Evolutionary conservation across 2,329 filamentous ascomycete species (phyloP).

Genomic region (Didymella segeticola): DNA sequence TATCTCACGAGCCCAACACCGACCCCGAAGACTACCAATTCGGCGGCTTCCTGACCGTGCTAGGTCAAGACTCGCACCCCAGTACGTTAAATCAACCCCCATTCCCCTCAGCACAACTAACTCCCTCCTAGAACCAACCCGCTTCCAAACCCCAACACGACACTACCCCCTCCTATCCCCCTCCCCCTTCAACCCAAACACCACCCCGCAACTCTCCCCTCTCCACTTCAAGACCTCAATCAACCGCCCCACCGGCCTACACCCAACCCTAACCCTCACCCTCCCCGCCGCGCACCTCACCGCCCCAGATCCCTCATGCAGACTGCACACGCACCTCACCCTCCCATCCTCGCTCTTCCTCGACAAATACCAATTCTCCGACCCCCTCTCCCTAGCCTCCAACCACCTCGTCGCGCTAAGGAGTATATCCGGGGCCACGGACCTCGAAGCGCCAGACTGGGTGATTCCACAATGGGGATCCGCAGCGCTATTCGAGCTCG

Average conservation of each 20-base stretch:
- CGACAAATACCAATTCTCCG: conserved; percentile 84
- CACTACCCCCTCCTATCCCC: conserved; percentile 65
- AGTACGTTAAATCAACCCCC: conserved; percentile 53
- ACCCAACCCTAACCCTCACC: conserved; percentile 80
- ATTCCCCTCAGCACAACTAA: conserved; percentile 15
- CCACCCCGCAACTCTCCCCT: conserved; percentile 22
- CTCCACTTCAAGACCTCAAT: conserved; percentile 67
- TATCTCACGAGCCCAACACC: conserved; percentile 69
- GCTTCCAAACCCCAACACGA: conserved; percentile 87
- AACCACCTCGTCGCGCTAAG: conserved; percentile 76
- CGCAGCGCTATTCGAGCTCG: conserved; percentile 75
- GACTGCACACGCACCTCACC: conserved; percentile 79
- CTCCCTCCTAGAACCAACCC: conserved; percentile 65
- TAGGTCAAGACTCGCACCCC: conserved; percentile 75
- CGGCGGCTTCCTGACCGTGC: conserved; percentile 77
- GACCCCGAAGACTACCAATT: conserved; percentile 78
- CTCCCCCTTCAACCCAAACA: conserved; percentile 30
- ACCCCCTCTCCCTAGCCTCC: conserved; percentile 77
- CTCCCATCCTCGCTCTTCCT: conserved; percentile 82
- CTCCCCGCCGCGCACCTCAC: conserved; percentile 62
- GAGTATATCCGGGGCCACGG: conserved; percentile 76
- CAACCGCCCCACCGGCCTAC: conserved; percentile 76
- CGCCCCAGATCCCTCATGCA: conserved; percentile 61
- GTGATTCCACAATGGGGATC: conserved; percentile 79
- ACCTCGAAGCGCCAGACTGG: conserved; percentile 91